Evolutionary conservation across 257 asterid genomes (phyloP).

Genomic region (Nicotiana sylvestris): DNA sequence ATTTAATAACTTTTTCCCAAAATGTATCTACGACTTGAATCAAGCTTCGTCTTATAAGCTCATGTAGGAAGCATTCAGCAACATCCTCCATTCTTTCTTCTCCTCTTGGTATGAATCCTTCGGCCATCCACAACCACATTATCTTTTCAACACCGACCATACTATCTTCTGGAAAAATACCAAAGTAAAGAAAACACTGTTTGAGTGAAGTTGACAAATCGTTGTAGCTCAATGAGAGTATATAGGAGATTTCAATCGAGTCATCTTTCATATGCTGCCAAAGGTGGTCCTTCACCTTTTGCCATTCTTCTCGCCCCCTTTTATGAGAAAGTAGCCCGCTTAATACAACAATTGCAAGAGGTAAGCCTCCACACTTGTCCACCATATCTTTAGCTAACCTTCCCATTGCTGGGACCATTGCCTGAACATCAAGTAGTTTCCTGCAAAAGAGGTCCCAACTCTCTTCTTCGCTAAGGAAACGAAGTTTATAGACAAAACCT

Average conservation of each 20-base stretch:
- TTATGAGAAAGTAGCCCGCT: neutral
- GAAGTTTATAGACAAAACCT: neutral
- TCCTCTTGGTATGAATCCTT: neutral
- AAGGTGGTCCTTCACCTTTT: neutral
- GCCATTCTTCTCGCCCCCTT: neutral
- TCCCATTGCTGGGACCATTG: neutral
- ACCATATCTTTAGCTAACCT: neutral
- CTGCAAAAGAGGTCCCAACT: slow-evolving; percentile 11
- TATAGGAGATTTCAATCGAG: neutral
- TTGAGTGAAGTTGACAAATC: neutral
- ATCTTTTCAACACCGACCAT: neutral
- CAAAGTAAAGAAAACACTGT: neutral
- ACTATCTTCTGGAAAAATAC: neutral
- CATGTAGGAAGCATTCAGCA: neutral
- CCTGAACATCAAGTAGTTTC: neutral
- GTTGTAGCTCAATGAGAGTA: neutral
- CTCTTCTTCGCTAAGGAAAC: neutral
- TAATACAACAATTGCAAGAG: neutral
- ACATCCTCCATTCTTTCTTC: neutral
- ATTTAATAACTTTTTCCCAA: neutral
- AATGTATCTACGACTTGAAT: neutral
- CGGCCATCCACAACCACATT: neutral
- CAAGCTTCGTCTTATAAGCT: neutral
- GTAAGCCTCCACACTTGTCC: neutral
- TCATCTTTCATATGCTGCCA: neutral